Percentiles rank a stretch among this genome's conserved stretches.
These are phyloP conservation scores for Exobasidium cylindrosporum DNA, from an alignment of 1,284 basidiomycete species.

Conservation along the genomic window DNA sequence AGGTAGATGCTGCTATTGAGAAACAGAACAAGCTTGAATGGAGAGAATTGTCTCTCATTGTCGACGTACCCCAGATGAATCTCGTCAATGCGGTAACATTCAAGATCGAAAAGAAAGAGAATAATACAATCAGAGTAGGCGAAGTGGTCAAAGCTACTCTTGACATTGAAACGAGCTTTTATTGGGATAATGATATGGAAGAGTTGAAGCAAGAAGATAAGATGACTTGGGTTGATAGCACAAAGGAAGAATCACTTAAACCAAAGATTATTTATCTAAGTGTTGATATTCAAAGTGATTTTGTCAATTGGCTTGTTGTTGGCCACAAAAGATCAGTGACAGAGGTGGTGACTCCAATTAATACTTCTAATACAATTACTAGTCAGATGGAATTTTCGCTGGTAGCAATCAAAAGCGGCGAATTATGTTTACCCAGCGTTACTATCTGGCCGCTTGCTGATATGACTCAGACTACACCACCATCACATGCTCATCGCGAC, in stretches of 20 bases:
- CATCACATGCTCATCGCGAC: conserved; percentile 4
- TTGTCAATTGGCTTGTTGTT: conserved; percentile 3
- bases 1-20: background rate
- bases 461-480: background rate
- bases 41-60: conserved; percentile 35
- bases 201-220: background rate
- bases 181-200: background rate
- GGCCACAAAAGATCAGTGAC: background rate
- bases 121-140: background rate
- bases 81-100: conserved; percentile 30
- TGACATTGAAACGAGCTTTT: background rate
- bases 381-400: background rate
- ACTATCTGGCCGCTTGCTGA: conserved; percentile 2
- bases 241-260: background rate
- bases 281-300: background rate
- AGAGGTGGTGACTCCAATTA: background rate
- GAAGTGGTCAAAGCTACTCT: background rate
- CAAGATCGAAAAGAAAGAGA: background rate
- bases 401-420: background rate
- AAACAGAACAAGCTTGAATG: conserved; percentile 8
- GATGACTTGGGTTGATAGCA: background rate
- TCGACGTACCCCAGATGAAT: conserved; percentile 33
- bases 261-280: background rate
- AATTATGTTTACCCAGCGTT: background rate
- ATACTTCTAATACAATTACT: background rate